These are phyloP conservation scores for Mycena belliarum DNA, from an alignment of 768 basidiomycete genomes.

Conservation along the genomic window DNA sequence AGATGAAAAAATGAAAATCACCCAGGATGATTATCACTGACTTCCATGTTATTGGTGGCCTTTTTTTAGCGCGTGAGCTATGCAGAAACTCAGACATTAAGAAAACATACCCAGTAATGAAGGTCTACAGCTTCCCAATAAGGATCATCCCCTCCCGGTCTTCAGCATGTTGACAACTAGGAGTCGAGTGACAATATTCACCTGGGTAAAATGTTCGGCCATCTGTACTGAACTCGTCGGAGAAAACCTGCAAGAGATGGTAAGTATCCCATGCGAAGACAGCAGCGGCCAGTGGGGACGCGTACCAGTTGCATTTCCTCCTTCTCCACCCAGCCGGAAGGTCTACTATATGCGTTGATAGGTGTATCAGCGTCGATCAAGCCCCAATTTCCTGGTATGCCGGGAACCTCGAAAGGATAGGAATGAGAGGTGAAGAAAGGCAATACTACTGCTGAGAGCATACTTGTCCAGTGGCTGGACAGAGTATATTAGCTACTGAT, in stretches of 20 bases:
- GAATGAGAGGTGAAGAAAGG: constrained; percentile 27
- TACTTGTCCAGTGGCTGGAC: constrained; percentile 18
- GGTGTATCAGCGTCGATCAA: constrained; percentile 64
- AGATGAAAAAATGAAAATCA: neutral
- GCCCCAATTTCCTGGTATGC: constrained; percentile 42
- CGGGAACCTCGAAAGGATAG: constrained; percentile 4
- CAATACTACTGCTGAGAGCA: constrained; percentile 30
- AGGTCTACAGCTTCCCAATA: constrained; percentile 10
- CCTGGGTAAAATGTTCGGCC: constrained; percentile 57
- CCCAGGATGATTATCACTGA: neutral
- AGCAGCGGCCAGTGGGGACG: neutral
- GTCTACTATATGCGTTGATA: constrained; percentile 32
- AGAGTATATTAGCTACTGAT: neutral
- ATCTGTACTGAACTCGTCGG: constrained; percentile 65
- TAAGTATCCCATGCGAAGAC: neutral
- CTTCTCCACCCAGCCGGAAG: constrained; percentile 41
- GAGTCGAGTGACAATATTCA: constrained; percentile 25
- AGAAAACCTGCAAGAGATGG: constrained; percentile 36
- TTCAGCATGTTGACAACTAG: neutral
- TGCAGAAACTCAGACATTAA: neutral
- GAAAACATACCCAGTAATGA: constrained; percentile 8
- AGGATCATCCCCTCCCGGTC: constrained; percentile 6
- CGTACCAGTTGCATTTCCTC: constrained; percentile 48
- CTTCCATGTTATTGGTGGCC: constrained; percentile 19
- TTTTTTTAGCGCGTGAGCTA: neutral